Evolutionary conservation across 768 basidiomycete species (phyloP).

Genomic region (Cytidiella melzeri): DNA sequence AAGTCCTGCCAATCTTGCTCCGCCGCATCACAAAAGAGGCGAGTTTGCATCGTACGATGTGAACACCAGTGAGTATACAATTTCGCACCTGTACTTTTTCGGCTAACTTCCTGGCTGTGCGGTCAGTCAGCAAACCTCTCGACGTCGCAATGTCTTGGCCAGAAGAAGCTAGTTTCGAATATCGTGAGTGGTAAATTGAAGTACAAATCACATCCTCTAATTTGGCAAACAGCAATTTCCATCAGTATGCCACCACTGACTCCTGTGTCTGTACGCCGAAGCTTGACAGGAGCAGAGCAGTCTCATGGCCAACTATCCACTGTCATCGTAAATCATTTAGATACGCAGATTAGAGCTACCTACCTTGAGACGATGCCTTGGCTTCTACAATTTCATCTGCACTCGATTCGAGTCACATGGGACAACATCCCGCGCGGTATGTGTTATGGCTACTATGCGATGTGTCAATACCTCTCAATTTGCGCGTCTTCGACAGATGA

Average conservation of each 20-base stretch:
- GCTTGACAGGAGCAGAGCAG: conserved; percentile 69
- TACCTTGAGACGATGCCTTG: conserved; percentile 95
- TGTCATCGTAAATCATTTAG: conserved; percentile 54
- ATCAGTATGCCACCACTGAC: conserved; percentile 35
- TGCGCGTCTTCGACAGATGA: conserved; percentile 37
- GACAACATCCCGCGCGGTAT: conserved; percentile 42
- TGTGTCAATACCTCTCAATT: conserved; percentile 1
- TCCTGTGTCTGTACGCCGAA: conserved; percentile 60
- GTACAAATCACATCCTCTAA: not conserved
- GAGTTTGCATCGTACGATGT: conserved; percentile 44
- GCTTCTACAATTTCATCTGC: conserved; percentile 83
- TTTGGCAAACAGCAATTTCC: not conserved
- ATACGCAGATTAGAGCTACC: conserved; percentile 38
- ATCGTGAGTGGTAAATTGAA: conserved; percentile 61
- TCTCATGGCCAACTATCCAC: conserved; percentile 69
- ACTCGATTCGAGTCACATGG: conserved; percentile 56
- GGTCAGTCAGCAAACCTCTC: conserved; percentile 38
- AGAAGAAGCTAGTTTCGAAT: conserved; percentile 42
- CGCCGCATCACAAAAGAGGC: conserved; percentile 44
- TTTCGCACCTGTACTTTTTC: not conserved
- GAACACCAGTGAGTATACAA: conserved; percentile 33
- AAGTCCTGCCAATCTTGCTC: conserved; percentile 40
- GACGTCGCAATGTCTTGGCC: conserved; percentile 56
- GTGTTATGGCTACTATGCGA: conserved; percentile 19
- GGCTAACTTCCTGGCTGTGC: conserved; percentile 1